Conservation (phyloP, 495 filamentous ascomycete genomes). For the Hypomontagnella submonticulosa region DNA sequence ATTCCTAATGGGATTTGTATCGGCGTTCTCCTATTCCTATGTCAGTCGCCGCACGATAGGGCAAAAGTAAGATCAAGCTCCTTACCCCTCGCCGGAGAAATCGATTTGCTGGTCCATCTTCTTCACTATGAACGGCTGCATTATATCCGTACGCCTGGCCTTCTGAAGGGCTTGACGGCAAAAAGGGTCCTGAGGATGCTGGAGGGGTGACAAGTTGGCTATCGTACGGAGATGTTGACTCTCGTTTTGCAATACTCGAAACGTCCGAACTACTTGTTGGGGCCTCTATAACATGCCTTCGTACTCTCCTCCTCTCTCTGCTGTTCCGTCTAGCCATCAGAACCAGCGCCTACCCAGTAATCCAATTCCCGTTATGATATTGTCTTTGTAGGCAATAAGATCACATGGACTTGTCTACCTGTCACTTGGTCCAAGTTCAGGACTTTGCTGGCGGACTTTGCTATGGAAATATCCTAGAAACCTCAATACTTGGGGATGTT, state of each 20-base stretch:
- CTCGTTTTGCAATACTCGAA: background rate
- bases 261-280: background rate
- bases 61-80: background rate
- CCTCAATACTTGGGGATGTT: too few relatives aligned
- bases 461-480: too few relatives aligned
- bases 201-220: constrained; percentile 17
- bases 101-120: background rate
- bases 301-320: background rate
- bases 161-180: constrained; percentile 12
- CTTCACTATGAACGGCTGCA: background rate
- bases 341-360: too few relatives aligned
- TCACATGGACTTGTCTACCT: too few relatives aligned
- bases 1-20: too few relatives aligned
- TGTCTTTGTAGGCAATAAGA: too few relatives aligned
- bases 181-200: background rate
- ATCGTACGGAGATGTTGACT: background rate
- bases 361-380: too few relatives aligned
- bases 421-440: too few relatives aligned
- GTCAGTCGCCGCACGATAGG: background rate
- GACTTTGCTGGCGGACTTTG: too few relatives aligned
- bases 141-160: background rate
- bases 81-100: background rate
- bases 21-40: constrained; percentile 1
- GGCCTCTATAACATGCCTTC: background rate
- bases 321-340: too few relatives aligned